phyloP scores from a whole-genome alignment of 768 basidiomycete species.

The Boletus rex-veris region DNA sequence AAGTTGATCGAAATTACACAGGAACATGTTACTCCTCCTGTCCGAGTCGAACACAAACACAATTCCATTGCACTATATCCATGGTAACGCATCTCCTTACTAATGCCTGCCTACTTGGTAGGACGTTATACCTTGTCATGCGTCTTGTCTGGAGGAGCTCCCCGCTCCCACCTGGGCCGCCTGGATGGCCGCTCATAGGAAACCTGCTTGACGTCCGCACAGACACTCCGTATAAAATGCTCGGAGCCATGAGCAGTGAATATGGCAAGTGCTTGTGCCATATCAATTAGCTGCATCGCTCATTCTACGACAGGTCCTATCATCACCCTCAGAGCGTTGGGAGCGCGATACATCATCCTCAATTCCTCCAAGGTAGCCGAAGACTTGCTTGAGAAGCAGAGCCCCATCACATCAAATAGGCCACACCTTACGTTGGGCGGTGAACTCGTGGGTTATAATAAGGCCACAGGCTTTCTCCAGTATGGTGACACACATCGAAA shows the following conservation, averaged over 20 bases:
- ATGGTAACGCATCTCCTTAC: too few relatives aligned
- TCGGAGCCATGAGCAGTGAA: slow-evolving; percentile 36
- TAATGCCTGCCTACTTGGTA: too few relatives aligned
- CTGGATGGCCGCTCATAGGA: slow-evolving; percentile 41
- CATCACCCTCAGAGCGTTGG: slow-evolving; percentile 28
- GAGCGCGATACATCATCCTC: slow-evolving; percentile 46
- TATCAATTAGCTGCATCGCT: background rate
- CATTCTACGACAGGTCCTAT: slow-evolving; percentile 14
- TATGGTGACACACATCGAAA: slow-evolving; percentile 4
- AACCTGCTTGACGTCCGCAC: slow-evolving; percentile 56
- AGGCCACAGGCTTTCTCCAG: background rate
- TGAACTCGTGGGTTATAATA: slow-evolving; percentile 18
- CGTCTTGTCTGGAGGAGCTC: background rate
- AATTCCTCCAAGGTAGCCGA: slow-evolving; percentile 39
- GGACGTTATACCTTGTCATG: too few relatives aligned
- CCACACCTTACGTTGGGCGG: slow-evolving; percentile 8
- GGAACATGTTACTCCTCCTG: too few relatives aligned
- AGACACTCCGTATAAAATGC: slow-evolving; percentile 47
- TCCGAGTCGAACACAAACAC: too few relatives aligned
- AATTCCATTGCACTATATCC: too few relatives aligned
- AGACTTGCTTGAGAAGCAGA: slow-evolving; percentile 11
- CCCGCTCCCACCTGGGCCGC: slow-evolving; percentile 10
- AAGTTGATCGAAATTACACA: too few relatives aligned
- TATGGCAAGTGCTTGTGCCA: slow-evolving; percentile 39
- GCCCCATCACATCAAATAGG: slow-evolving; percentile 1